These are phyloP conservation scores for Raddia guianensis DNA, from an alignment of 176 grass and related monocot genomes.

Conservation along the genomic window DNA sequence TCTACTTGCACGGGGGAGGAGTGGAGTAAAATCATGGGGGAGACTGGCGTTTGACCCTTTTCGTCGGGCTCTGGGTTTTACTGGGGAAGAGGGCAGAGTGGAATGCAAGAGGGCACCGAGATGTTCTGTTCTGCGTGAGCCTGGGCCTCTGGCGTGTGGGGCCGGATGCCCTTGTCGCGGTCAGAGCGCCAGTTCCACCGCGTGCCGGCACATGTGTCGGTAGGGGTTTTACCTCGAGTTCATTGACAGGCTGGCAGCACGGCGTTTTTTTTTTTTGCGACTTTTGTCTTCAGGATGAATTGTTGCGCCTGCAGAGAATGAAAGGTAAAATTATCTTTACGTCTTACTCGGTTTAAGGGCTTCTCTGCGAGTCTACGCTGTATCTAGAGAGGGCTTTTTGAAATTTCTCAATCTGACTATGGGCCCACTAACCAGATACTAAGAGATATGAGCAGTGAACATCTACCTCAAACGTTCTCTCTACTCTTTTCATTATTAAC, in stretches of 20 bases:
- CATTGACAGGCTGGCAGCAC: no score
- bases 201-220: background rate
- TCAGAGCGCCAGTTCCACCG: background rate
- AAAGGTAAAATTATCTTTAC: background rate
- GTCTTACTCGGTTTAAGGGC: no score
- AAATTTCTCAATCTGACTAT: no score
- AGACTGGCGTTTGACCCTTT: conserved; percentile 10
- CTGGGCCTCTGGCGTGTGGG: background rate
- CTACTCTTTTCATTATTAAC: no score
- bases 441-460: no score
- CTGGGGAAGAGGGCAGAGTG: background rate
- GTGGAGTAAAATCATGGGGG: background rate
- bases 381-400: no score
- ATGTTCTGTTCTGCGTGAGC: background rate
- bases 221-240: no score
- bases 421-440: no score
- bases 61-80: background rate
- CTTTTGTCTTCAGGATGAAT: background rate
- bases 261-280: no score
- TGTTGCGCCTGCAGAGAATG: background rate
- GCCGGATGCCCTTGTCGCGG: background rate
- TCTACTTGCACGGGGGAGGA: background rate
- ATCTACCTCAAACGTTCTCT: no score
- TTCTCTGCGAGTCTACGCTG: no score
- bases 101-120: background rate